Conservation (phyloP, 176 grass and related monocot species). For the maize (Zea mays) region Zm-B73-REFERENCE-NAM-5.0 NC_050101.1:179510501-179511000, state of each 20-base stretch:
- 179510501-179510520: not conserved
- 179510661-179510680: too few species aligned
- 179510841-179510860: slow-evolving; percentile 82
- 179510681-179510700: not conserved
- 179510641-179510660: too few species aligned
- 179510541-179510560: not conserved
- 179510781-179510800: not conserved
- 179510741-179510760: not conserved
- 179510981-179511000: slow-evolving; percentile 97
- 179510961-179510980: too few species aligned
- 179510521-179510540: not conserved
- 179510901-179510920: too few species aligned
- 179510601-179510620: not conserved
- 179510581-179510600: not conserved
- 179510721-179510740: not conserved
- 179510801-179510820: slow-evolving; percentile 26
- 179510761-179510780: not conserved
- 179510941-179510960: too few species aligned
- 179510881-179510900: slow-evolving; percentile 35
- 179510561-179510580: not conserved
- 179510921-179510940: too few species aligned
- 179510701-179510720: not conserved
- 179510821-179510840: slow-evolving; percentile 40
- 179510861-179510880: not conserved
- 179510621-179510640: not conserved